Conservation (phyloP, 371 early-diverging fungal species). For the Fennellomyces sp. region DNA sequence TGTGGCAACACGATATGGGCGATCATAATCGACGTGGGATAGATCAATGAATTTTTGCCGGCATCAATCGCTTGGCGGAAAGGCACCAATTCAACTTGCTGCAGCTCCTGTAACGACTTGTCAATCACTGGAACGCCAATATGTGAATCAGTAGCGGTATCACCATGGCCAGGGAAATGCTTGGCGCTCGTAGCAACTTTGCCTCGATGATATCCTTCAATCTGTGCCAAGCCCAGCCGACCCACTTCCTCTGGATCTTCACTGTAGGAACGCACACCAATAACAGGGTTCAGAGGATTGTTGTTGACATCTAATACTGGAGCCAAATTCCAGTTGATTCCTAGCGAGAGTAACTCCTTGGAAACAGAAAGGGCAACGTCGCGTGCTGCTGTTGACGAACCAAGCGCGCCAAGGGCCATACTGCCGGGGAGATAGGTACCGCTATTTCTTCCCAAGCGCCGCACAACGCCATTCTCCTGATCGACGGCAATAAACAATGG, state of each 20-base stretch:
- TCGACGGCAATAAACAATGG: constrained; percentile 51
- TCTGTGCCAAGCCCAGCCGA: constrained; percentile 37
- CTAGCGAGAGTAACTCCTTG: constrained; percentile 37
- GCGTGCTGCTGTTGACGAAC: constrained; percentile 25
- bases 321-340: constrained; percentile 55
- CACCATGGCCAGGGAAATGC: constrained; percentile 61
- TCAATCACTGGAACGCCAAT: constrained; percentile 51
- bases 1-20: constrained; percentile 50
- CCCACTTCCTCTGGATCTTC: constrained; percentile 42
- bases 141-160: constrained; percentile 56
- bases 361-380: constrained; percentile 41
- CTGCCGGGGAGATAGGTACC: constrained; percentile 50
- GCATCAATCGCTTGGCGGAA: constrained; percentile 29
- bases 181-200: constrained; percentile 42
- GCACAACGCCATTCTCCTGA: constrained; percentile 56
- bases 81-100: constrained; percentile 41
- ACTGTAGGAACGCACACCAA: constrained; percentile 50
- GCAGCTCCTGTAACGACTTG: constrained; percentile 37
- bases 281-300: constrained; percentile 54
- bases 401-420: constrained; percentile 50
- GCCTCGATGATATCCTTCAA: constrained; percentile 39
- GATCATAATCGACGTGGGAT: constrained; percentile 51
- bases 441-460: constrained; percentile 34
- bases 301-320: constrained; percentile 54
- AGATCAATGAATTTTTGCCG: constrained; percentile 6